Conservation (phyloP, 2,329 filamentous ascomycete genomes). For the Fusarium oxysporum region DNA sequence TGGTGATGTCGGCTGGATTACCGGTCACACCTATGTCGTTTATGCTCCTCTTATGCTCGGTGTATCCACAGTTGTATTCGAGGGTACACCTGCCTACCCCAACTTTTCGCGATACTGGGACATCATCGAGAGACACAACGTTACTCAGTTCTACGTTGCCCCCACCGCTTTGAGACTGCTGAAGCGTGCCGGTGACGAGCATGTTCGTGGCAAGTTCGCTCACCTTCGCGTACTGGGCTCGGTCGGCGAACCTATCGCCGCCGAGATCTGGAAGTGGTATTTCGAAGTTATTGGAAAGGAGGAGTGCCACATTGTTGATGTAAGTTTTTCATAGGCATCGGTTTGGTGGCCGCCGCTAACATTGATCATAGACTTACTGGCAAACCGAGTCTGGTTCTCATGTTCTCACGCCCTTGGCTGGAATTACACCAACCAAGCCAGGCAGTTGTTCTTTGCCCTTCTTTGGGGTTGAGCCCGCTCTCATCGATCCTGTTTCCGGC, state of each 20-base stretch:
- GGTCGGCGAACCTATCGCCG: slow-evolving; percentile 96
- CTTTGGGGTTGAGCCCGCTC: slow-evolving; percentile 97
- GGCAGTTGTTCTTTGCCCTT: slow-evolving; percentile 96
- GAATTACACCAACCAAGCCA: slow-evolving; percentile 95
- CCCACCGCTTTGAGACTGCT: slow-evolving; percentile 92
- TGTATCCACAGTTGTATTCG: slow-evolving; percentile 95
- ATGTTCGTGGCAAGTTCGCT: slow-evolving; percentile 90
- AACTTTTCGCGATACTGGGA: slow-evolving; percentile 99
- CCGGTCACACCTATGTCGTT: slow-evolving; percentile 97
- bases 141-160: slow-evolving; percentile 98
- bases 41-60: slow-evolving; percentile 94
- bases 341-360: slow-evolving; percentile 24
- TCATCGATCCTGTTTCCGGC: slow-evolving; percentile 95
- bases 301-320: slow-evolving; percentile 92
- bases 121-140: slow-evolving; percentile 92
- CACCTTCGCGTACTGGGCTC: slow-evolving; percentile 90
- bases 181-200: slow-evolving; percentile 94
- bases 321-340: slow-evolving; percentile 64
- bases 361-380: slow-evolving; percentile 86
- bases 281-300: slow-evolving; percentile 94
- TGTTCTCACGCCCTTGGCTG: slow-evolving; percentile 92
- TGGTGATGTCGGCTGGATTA: slow-evolving; percentile 99
- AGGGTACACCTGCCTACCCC: slow-evolving; percentile 96
- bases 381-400: slow-evolving; percentile 98
- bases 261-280: slow-evolving; percentile 99